Evolutionary conservation across 2,329 filamentous ascomycete species (phyloP).

Genomic region (Ophiostoma australiae): DNA sequence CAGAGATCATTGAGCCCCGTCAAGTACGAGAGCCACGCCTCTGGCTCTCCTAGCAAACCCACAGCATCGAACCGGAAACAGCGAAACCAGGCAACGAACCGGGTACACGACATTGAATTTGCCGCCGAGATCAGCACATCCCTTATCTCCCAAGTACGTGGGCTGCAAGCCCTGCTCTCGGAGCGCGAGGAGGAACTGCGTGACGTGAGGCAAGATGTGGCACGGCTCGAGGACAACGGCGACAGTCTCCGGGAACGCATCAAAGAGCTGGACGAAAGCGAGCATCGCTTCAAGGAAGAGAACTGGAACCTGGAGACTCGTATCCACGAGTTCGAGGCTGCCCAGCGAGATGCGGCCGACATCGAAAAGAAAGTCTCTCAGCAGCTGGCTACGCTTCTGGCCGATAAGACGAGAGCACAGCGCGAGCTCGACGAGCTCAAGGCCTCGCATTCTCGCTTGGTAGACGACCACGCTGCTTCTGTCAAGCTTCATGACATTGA

Average conservation of each 20-base stretch:
- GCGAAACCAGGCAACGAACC: conserved; percentile 80
- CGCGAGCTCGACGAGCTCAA: conserved; percentile 89
- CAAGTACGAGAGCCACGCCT: conserved; percentile 78
- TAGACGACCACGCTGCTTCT: conserved; percentile 70
- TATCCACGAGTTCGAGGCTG: conserved; percentile 73
- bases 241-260: conserved; percentile 76
- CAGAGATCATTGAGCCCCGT: conserved; percentile 67
- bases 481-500: conserved; percentile 87
- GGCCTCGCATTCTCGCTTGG: conserved; percentile 68
- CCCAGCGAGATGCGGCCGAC: conserved; percentile 70
- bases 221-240: conserved; percentile 74
- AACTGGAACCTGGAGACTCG: conserved; percentile 97
- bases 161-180: conserved; percentile 75
- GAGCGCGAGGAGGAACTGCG: conserved; percentile 87
- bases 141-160: conserved; percentile 86
- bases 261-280: conserved; percentile 81
- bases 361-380: conserved; percentile 78
- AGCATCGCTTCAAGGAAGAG: conserved; percentile 94
- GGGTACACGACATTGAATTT: conserved; percentile 94
- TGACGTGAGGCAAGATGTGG: conserved; percentile 66
- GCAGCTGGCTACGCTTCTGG: conserved; percentile 60
- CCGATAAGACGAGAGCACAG: conserved; percentile 72
- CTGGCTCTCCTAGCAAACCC: conserved; percentile 82
- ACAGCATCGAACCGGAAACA: conserved; percentile 81
- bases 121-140: conserved; percentile 98